Evolutionary conservation across 148 eudicot genomes (phyloP).

Genomic region (Vaccinium myrtillus): DNA sequence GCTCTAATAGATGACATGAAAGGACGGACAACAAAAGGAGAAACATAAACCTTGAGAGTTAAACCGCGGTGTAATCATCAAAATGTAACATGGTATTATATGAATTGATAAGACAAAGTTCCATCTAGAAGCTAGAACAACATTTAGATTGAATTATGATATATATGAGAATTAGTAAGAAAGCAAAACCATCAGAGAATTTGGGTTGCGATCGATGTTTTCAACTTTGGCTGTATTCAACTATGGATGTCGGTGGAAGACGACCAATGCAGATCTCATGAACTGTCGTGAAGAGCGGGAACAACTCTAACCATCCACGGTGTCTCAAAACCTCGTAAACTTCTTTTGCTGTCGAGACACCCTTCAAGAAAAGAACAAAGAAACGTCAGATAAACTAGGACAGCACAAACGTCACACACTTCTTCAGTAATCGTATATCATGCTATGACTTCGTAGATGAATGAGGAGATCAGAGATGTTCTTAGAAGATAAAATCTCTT

Average conservation of each 20-base stretch:
- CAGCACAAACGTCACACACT: neutral
- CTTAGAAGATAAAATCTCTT: neutral
- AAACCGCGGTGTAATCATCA: neutral
- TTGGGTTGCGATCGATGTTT: conserved; percentile 34
- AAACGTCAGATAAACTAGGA: conserved; percentile 8
- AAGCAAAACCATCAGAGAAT: conserved; percentile 28
- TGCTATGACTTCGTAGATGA: neutral
- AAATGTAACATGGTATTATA: neutral
- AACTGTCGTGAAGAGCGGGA: conserved; percentile 82
- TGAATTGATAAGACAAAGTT: neutral
- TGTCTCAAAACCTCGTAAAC: conserved; percentile 75
- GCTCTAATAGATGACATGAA: neutral
- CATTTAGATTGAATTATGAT: neutral
- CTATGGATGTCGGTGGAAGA: conserved; percentile 74
- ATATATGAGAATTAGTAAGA: neutral
- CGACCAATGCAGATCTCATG: conserved; percentile 86
- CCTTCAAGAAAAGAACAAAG: conserved; percentile 57
- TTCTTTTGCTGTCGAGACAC: conserved; percentile 84
- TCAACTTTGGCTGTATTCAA: conserved; percentile 59
- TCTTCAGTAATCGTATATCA: neutral
- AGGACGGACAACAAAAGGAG: too few species aligned
- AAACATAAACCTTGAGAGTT: neutral
- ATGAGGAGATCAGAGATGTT: neutral
- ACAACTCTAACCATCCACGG: conserved; percentile 73
- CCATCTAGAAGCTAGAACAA: neutral